Evolutionary conservation across 1,139 yeast species (phyloP), one percentile per base, ranked within the genome.

Genomic region (Spathaspora sp.): DNA sequence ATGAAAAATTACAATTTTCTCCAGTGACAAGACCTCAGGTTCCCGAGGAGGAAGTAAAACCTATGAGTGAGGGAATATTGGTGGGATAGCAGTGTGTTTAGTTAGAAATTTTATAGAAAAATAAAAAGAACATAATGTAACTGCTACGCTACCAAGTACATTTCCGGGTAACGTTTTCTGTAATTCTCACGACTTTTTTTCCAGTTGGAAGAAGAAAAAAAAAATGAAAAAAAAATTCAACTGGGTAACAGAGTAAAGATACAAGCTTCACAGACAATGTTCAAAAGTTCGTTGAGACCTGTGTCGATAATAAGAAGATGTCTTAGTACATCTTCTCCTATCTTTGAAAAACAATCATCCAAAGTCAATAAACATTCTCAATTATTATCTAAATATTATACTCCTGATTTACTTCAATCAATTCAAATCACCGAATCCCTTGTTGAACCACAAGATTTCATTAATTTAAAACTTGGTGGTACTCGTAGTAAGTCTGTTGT

Each of bases 341-440:
- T 27, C 23, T 29, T 45, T 20, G 34, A 44, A 9, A 34, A 43
- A 15, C 24, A 38, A 8, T 20, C 26, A 7, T 26, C 34, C 2
- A 67, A 65, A 48, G 56, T 59, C 10, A 56, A 61, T 24, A 61
- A 74, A 49, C 95, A 87, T 64, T 56, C 84, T 51, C 78, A 82
- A 43, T 79, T 78, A 52, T 76, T 89, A 53, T 69, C 80, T 42
- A 79, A 87, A 60, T 89, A 81, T 68, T 89, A 89, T 63, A 80
- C 89, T 8, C 89, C 89, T 25, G 85, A 84, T 48, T 73, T 90
- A 45, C 78, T 91, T 52, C 86, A 89, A 59, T 82, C 95, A 47
- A 89, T 91, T 56, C 73, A 87, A 56, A 76, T 86, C 43, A 86
- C 97, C 1, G 97, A 91, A 67, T 73, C 87, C 4, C 75, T 80